Evolutionary conservation across 2,329 filamentous ascomycete species (phyloP).

Genomic region (Penicillium sp.): DNA sequence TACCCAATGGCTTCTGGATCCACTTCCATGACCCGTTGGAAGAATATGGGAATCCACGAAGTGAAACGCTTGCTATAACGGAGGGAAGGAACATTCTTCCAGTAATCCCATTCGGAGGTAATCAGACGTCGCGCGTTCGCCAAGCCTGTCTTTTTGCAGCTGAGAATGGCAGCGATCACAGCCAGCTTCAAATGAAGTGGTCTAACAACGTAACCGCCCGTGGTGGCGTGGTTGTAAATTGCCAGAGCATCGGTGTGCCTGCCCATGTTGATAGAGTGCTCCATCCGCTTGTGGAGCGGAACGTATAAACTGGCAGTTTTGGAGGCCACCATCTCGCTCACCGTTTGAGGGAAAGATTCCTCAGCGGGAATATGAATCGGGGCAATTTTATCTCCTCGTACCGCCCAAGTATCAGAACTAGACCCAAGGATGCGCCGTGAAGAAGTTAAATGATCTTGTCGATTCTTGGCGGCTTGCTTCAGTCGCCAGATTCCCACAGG

Average conservation of each 20-base stretch:
- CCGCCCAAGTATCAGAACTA: slow-evolving; percentile 17
- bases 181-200: slow-evolving; percentile 38
- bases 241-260: slow-evolving; percentile 33
- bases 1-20: slow-evolving; percentile 17
- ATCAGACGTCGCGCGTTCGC: slow-evolving; percentile 32
- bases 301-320: slow-evolving; percentile 33
- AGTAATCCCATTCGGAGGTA: slow-evolving; percentile 27
- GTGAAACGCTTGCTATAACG: slow-evolving; percentile 23
- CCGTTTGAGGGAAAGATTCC: slow-evolving; percentile 26
- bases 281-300: slow-evolving; percentile 38
- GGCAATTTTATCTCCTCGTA: slow-evolving; percentile 11
- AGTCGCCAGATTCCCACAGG: slow-evolving; percentile 42
- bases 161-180: slow-evolving; percentile 35
- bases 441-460: slow-evolving; percentile 30
- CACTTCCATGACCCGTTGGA: slow-evolving; percentile 34
- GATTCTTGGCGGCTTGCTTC: slow-evolving; percentile 37
- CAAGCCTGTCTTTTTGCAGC: slow-evolving; percentile 24
- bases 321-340: slow-evolving; percentile 27
- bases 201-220: slow-evolving; percentile 30
- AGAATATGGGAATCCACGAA: slow-evolving; percentile 34
- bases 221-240: slow-evolving; percentile 30
- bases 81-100: slow-evolving; percentile 6
- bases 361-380: slow-evolving; percentile 18
- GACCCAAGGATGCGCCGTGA: slow-evolving; percentile 37
- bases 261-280: slow-evolving; percentile 37